Evolutionary conservation across 305 asterid species (phyloP).

Genomic region (Solanum hybrid): DNA sequence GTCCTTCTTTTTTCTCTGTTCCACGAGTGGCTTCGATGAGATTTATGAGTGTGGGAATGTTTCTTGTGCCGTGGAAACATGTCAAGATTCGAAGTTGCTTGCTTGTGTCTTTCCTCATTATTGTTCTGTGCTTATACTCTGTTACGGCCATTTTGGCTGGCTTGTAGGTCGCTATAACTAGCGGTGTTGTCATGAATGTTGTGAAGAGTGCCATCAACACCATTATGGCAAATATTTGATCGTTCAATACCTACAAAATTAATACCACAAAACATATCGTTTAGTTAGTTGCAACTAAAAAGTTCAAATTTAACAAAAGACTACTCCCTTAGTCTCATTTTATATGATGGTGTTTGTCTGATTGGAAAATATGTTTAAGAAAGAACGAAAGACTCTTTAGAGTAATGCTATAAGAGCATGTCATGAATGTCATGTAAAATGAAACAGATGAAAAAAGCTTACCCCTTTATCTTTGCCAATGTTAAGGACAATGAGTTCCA

Average conservation of each 20-base stretch:
- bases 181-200: conserved; percentile 17
- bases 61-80: conserved; percentile 20
- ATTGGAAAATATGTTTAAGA: not conserved
- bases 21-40: conserved; percentile 21
- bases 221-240: conserved; percentile 23
- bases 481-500: conserved; percentile 20
- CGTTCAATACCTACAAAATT: conserved; percentile 15
- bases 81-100: conserved; percentile 12
- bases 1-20: conserved; percentile 13
- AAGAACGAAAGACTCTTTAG: not conserved
- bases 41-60: conserved; percentile 19
- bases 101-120: conserved; percentile 9
- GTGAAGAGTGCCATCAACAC: conserved; percentile 26
- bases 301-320: not conserved
- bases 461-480: conserved; percentile 23
- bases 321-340: no score
- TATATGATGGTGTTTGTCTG: not conserved
- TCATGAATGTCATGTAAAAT: not conserved
- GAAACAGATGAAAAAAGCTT: not conserved
- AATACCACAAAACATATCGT: not conserved
- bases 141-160: conserved; percentile 17
- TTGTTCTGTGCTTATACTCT: conserved; percentile 12
- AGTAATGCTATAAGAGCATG: no score
- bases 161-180: conserved; percentile 12
- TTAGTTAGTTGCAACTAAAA: not conserved